phyloP scores from a whole-genome alignment of 306 rosid species.

The Macrotyloma uniflorum region DNA sequence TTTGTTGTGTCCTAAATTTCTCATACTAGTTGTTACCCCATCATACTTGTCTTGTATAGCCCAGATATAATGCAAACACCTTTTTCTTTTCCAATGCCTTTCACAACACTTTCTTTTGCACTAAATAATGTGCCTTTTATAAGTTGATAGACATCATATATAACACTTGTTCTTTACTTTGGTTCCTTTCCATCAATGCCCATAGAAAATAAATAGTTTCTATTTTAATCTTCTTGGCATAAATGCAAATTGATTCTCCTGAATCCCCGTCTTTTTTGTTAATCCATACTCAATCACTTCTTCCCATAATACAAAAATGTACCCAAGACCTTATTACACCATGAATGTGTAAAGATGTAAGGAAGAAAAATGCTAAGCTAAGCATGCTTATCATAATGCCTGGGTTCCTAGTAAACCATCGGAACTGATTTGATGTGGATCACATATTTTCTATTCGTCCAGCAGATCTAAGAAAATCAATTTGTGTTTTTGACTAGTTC shows the following conservation, averaged over 20 bases:
- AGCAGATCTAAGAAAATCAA: background rate
- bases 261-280: background rate
- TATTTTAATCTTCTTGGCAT: background rate
- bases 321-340: background rate
- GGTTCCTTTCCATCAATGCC: background rate
- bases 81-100: background rate
- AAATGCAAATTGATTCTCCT: background rate
- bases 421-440: slow-evolving; percentile 2
- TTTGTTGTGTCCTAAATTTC: background rate
- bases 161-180: background rate
- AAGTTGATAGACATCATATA: too few relatives aligned
- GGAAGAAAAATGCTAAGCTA: slow-evolving; percentile 2
- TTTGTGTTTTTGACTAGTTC: slow-evolving; percentile 11
- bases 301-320: background rate
- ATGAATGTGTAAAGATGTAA: background rate
- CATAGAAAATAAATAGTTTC: background rate
- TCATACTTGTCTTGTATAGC: background rate
- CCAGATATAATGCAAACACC: background rate
- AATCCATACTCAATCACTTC: background rate
- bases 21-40: background rate
- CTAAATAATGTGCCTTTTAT: background rate
- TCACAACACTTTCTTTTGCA: background rate
- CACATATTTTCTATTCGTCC: slow-evolving; percentile 20
- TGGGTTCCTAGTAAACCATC: slow-evolving; percentile 24
- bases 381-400: background rate